Base-by-base conservation (phyloP, 768 basidiomycete species). In the Boletales sp. region DNA sequence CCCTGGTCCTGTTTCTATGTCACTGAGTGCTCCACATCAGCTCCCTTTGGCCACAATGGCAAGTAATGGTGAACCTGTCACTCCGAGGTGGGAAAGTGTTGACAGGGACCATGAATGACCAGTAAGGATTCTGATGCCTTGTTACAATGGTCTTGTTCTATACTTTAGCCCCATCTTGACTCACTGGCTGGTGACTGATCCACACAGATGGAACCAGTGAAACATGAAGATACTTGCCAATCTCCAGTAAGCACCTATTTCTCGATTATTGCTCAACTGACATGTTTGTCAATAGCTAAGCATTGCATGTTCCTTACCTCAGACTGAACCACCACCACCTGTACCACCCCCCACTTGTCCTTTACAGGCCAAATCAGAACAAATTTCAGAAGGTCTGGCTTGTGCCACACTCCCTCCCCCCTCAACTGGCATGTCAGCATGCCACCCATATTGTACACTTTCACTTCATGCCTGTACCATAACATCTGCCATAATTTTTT, bases 81-180 rank as follows among this genome's bases (percentile, higher is more conserved):
- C 40, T 15, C 48, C 49, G 18, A 64, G 51, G 37, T 45, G 56
- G 10, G 54, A 56, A 31, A 59, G 54, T 28, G n/a, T 43, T 1
- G 40, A 32, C 41, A 59, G 48, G 38, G 64, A 67, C 9, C 18
- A 57, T 25, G 66, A 62, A 44, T 57, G 60, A 0, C 54, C 53
- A n/a, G 66, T 68, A 33, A 40, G 3, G 5, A n/a, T 4, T 19
- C 4, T 13, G 25, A 28, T 28, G 25, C 0, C 48, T n/a, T 1
- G 9, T 9, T 17, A 7, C 8, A 4, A 31, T 39, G 32, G 32
- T 37, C 45, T 69, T 18, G 63, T 46, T 25, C 18, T 15, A 3
- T n/a, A 28, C 31, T 32, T 15, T 6, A 68, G 68, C 46, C 57
- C 4, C 54, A 42, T 30, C 37, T 48, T 17, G 62, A 65, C 48